A percentile compares a stretch with the other conserved stretches of the same genome.
phyloP scores from a whole-genome alignment of 2,329 filamentous ascomycete species.

The Polytolypa hystricis region DNA sequence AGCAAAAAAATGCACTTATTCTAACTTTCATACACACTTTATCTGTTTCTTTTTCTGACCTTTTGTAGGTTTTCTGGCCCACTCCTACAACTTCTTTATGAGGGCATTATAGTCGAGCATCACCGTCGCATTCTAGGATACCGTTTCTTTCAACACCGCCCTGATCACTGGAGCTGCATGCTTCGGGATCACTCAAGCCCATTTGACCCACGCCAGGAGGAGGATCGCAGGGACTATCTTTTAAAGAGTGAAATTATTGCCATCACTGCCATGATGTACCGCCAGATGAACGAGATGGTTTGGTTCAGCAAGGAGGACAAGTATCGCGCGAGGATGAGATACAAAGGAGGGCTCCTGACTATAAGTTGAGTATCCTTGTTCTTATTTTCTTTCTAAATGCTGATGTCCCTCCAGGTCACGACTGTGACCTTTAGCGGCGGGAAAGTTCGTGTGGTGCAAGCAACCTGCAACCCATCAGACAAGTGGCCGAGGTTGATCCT shows the following conservation, averaged over 20 bases:
- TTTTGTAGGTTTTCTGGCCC: slow-evolving; percentile 4
- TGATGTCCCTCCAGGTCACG: slow-evolving; percentile 2
- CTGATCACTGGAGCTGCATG: slow-evolving; percentile 3
- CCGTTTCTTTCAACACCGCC: slow-evolving; percentile 2
- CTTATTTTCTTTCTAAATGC: not conserved
- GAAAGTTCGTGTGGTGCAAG: slow-evolving; percentile 6
- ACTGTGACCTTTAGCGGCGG: slow-evolving; percentile 3
- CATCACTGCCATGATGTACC: slow-evolving; percentile 3
- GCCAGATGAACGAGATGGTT: slow-evolving; percentile 4
- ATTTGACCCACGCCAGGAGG: not conserved
- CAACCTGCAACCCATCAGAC: slow-evolving; percentile 3
- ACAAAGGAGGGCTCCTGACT: not conserved
- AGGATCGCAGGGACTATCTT: not conserved
- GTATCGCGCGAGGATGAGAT: not conserved
- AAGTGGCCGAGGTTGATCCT: not conserved
- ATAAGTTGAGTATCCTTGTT: not conserved
- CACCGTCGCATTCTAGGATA: slow-evolving; percentile 4
- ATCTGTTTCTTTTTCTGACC: too few relatives aligned
- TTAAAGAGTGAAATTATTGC: slow-evolving; percentile 3
- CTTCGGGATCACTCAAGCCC: slow-evolving; percentile 4
- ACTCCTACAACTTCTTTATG: not conserved
- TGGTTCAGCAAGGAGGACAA: not conserved
- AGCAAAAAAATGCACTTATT: too few relatives aligned
- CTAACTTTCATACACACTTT: too few relatives aligned
- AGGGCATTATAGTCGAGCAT: not conserved